Conservation (phyloP, 805 yeast species). For the Schizosaccharomyces cryophilus region DNA sequence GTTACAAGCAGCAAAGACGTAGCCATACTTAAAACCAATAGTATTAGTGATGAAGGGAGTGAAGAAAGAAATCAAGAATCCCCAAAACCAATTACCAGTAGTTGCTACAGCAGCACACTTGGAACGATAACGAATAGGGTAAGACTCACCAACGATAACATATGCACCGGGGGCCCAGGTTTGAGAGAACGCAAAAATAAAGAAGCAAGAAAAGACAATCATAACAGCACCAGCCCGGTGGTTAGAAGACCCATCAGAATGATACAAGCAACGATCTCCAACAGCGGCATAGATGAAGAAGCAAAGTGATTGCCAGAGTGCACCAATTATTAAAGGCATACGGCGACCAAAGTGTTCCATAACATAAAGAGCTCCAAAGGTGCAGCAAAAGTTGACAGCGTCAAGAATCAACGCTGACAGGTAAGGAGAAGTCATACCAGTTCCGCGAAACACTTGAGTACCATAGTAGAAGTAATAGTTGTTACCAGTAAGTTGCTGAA, state of each 20-base stretch:
- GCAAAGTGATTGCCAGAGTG: slow-evolving; percentile 25
- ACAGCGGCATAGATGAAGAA: slow-evolving; percentile 27
- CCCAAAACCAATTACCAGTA: slow-evolving; percentile 22
- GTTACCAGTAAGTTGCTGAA: slow-evolving; percentile 40
- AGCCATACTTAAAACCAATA: slow-evolving; percentile 46
- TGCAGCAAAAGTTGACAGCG: slow-evolving; percentile 28
- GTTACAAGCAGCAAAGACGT: slow-evolving; percentile 29
- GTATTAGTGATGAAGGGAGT: slow-evolving; percentile 40
- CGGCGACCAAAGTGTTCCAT: slow-evolving; percentile 31
- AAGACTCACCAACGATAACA: slow-evolving; percentile 24
- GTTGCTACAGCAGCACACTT: slow-evolving; percentile 10
- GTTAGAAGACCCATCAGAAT: slow-evolving; percentile 14
- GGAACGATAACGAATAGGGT: slow-evolving; percentile 21
- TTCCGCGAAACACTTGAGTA: slow-evolving; percentile 25
- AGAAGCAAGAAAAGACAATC: slow-evolving; percentile 31
- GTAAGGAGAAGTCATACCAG: slow-evolving; percentile 10
- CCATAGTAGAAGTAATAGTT: slow-evolving; percentile 48
- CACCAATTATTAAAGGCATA: slow-evolving; percentile 22
- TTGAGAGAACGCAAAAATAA: slow-evolving; percentile 25
- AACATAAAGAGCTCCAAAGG: slow-evolving; percentile 24
- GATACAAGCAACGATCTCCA: slow-evolving; percentile 20
- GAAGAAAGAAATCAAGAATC: slow-evolving; percentile 37
- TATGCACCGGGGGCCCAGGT: slow-evolving; percentile 35
- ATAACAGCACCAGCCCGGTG: slow-evolving; percentile 21
- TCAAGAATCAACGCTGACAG: slow-evolving; percentile 31